A percentile compares a stretch with the other conserved stretches of the same genome.
These are phyloP conservation scores for Psidium guajava DNA, from an alignment of 345 rosid genomes.

Conservation along the genomic window DNA sequence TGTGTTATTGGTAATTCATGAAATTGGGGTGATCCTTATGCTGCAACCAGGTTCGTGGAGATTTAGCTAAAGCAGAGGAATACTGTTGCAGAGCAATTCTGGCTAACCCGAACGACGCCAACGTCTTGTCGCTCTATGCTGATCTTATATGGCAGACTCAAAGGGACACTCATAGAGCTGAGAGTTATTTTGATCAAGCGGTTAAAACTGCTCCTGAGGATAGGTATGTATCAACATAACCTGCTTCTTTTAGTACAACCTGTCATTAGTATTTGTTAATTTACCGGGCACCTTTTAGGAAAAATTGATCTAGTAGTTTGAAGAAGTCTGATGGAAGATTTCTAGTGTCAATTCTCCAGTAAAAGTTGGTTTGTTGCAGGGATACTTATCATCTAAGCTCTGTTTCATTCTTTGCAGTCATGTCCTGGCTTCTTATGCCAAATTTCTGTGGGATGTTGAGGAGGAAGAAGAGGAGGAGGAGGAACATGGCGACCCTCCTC, in stretches of 20 bases:
- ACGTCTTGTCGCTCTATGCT: constrained; percentile 41
- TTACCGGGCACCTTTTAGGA: not conserved
- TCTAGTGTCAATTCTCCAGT: not conserved
- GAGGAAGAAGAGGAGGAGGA: constrained; percentile 30
- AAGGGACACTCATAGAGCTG: constrained; percentile 38
- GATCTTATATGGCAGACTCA: constrained; percentile 49
- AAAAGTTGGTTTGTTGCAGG: not conserved
- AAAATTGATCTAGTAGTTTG: not conserved
- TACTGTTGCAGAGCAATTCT: constrained; percentile 53
- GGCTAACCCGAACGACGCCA: constrained; percentile 51
- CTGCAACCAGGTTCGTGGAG: constrained; percentile 32
- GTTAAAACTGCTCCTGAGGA: constrained; percentile 46
- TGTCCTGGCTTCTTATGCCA: constrained; percentile 66
- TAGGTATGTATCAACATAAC: constrained; percentile 21
- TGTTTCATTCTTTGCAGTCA: constrained; percentile 23
- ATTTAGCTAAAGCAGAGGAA: constrained; percentile 52
- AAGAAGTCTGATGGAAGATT: not conserved
- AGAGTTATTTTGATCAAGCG: constrained; percentile 48
- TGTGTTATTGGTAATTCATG: not conserved
- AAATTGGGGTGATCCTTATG: not conserved
- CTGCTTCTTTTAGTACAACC: not conserved
- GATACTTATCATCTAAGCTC: not conserved
- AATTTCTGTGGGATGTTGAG: constrained; percentile 59
- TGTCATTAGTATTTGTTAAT: not conserved
- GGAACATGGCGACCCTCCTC: not conserved